Base-by-base conservation (phyloP, 2,329 filamentous ascomycete species). In the Nothophaeocryptopus gaeumannii region DNA sequence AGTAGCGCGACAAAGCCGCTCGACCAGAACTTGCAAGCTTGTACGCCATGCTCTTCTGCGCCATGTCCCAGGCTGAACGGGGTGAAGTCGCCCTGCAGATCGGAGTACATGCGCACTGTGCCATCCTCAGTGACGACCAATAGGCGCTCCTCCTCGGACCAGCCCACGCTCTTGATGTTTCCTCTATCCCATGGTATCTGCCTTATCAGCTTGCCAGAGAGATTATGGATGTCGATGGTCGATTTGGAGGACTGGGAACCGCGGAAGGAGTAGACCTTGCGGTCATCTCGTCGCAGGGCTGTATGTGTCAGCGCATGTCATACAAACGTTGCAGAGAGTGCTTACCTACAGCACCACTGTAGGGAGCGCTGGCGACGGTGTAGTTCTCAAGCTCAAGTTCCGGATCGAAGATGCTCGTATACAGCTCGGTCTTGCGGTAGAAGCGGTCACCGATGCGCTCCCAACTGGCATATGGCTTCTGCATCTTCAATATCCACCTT, bases 371-470 rank as follows among this genome's bases (percentile, higher is more conserved):
- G 50, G 86, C 85, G 65, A 96, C 85, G 64, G 92, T 80, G 74
- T 95, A 95, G 75, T 93, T 95, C 76, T 96, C 91, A 60, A 99
- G 81, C 74, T 99, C 91, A 55, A 96, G 78, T 67, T 96, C 90
- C 67, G 88, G 82, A 72, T 96, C 90, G 70, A 97, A 99, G 58
- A 97, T 82, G 59, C 85, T 87, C 54, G 90, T 91, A 77, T 97
- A 99, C 54, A 96, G 82, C 71, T 92, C 88, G 50, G 88, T 85
- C 76, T 95, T 96, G 70, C 92, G 88, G 75, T 97, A 99, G 78
- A 95, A 97, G 65, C 83, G 86, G 72, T 95, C 88, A 67, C 89
- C 93, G 59, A 97, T 83, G 71, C 83, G 87, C 77, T 96, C 90
- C 93, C 93, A 99, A 71, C 92, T 89, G 63, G 89, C 87, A 63